Conservation (phyloP, 164 flowering plant genomes). For the Litsea cubeba region DNA sequence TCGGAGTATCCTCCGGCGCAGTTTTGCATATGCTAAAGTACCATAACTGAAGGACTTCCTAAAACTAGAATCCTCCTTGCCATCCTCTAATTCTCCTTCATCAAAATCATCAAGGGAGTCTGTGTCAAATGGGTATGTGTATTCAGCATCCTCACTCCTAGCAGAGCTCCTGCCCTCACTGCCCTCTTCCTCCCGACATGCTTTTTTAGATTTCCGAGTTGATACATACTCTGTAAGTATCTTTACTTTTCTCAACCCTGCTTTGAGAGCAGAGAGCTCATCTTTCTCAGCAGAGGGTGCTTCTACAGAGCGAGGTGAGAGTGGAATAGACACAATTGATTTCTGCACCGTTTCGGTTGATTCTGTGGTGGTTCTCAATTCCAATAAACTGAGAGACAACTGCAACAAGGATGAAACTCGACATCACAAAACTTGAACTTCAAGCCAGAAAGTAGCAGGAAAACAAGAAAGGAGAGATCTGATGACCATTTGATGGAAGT, state of each 20-base stretch:
- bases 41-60: slow-evolving; percentile 92
- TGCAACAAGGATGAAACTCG: slow-evolving; percentile 19
- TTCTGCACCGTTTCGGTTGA: slow-evolving; percentile 43
- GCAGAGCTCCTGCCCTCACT: slow-evolving; percentile 71
- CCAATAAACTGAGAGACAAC: slow-evolving; percentile 58
- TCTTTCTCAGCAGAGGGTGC: slow-evolving; percentile 55
- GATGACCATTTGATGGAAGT: not conserved
- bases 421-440: slow-evolving; percentile 11
- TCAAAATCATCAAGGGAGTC: slow-evolving; percentile 74
- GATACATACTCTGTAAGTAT: slow-evolving; percentile 80
- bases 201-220: slow-evolving; percentile 65
- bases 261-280: slow-evolving; percentile 93
- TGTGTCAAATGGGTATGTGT: slow-evolving; percentile 65
- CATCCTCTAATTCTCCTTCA: slow-evolving; percentile 64
- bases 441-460: not conserved
- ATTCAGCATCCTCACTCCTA: slow-evolving; percentile 78
- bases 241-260: slow-evolving; percentile 87
- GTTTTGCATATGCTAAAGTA: slow-evolving; percentile 81
- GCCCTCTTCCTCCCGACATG: slow-evolving; percentile 70
- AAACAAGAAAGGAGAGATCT: not conserved
- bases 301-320: slow-evolving; percentile 46
- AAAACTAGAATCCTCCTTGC: slow-evolving; percentile 43
- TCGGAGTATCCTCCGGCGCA: slow-evolving; percentile 61
- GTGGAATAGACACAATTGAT: slow-evolving; percentile 42
- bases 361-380: slow-evolving; percentile 57